These are phyloP conservation scores for Wickerhamiella vanderwaltii DNA, from an alignment of 805 yeast genomes.

Conservation along the genomic window DNA sequence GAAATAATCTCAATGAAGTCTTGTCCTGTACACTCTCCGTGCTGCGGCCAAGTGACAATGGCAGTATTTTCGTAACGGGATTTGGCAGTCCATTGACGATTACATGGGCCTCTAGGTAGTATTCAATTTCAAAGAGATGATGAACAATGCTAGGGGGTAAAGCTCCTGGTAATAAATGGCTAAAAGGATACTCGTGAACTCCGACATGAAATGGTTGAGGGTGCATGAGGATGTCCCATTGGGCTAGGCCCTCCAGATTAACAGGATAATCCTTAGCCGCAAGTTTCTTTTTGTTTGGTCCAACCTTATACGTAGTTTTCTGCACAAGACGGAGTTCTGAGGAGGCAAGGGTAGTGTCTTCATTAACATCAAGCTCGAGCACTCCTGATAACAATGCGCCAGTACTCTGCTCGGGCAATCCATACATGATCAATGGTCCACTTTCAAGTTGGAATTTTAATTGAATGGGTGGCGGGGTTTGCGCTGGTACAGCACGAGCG, in stretches of 20 bases:
- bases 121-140: conserved; percentile 57
- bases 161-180: conserved; percentile 77
- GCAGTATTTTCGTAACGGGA: not conserved
- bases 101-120: conserved; percentile 54
- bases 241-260: conserved; percentile 47
- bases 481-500: not conserved
- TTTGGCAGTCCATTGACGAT: conserved; percentile 24
- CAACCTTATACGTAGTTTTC: conserved; percentile 32
- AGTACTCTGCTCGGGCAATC: conserved; percentile 60
- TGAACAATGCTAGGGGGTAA: conserved; percentile 59
- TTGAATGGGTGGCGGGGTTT: not conserved
- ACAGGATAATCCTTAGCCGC: conserved; percentile 2
- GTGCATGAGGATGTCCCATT: conserved; percentile 72
- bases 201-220: conserved; percentile 45
- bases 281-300: not conserved
- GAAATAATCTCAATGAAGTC: conserved; percentile 80
- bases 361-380: conserved; percentile 44
- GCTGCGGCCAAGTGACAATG: conserved; percentile 57
- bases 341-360: conserved; percentile 34
- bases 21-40: conserved; percentile 72
- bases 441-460: conserved; percentile 44
- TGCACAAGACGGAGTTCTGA: conserved; percentile 42
- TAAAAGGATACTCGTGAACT: conserved; percentile 80
- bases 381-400: conserved; percentile 83
- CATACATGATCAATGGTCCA: conserved; percentile 83